phyloP scores from a whole-genome alignment of 768 basidiomycete genomes.

The Tulasnella sp. region DNA sequence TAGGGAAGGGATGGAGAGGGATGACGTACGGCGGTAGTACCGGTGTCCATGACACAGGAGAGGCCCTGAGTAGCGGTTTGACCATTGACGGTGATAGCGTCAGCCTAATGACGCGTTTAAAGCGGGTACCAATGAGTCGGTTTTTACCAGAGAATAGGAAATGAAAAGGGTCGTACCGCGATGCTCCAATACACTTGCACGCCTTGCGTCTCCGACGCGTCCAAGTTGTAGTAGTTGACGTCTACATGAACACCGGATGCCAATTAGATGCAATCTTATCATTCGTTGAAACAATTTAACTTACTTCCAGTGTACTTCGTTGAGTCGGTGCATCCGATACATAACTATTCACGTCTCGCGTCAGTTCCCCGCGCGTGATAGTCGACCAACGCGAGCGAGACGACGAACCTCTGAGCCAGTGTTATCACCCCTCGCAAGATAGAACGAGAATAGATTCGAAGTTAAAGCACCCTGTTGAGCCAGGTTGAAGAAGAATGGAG shows the following conservation, averaged over 20 bases:
- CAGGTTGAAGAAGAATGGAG: slow-evolving; percentile 14
- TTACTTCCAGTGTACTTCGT: background rate
- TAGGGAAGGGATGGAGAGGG: background rate
- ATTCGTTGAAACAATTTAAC: background rate
- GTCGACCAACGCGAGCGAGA: background rate
- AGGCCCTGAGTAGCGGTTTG: background rate
- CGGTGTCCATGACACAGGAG: background rate
- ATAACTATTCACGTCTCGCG: background rate
- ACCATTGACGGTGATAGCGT: background rate
- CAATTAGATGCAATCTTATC: too few species aligned
- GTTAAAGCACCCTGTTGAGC: background rate
- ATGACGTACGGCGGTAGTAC: background rate
- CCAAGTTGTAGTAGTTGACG: background rate
- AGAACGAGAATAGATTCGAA: slow-evolving; percentile 9
- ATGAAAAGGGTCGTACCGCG: background rate
- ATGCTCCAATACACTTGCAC: slow-evolving; percentile 8
- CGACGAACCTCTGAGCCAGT: background rate
- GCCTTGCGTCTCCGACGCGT: background rate
- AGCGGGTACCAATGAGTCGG: background rate
- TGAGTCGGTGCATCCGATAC: slow-evolving; percentile 13
- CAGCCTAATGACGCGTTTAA: background rate
- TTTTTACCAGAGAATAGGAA: background rate
- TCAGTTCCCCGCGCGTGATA: background rate
- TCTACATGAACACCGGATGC: background rate
- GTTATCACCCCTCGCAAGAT: background rate